Evolutionary conservation across 1,284 basidiomycete genomes (phyloP), one percentile per base, ranked within the genome.

Genomic region (Apiotrichum sp.): DNA sequence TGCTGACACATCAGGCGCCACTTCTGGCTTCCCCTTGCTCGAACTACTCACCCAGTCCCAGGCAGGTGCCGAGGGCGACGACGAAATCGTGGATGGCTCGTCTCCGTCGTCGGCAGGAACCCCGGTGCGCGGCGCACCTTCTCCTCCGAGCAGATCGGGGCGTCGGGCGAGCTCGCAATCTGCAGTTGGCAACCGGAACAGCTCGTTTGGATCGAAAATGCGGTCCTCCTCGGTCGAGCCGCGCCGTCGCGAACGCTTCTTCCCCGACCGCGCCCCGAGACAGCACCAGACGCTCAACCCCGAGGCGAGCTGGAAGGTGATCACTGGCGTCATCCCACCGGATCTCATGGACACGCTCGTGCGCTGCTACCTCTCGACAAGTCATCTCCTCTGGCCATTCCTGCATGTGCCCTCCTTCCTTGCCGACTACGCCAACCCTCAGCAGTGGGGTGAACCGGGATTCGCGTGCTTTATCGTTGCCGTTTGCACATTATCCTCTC

Each of bases 381-480:
- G 89, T n/a, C 90, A 89, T 70, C 89, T 93, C 62, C 81, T 93
- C 51, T 83, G 92, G 73, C 90, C 90, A 3, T 93, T 93, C 77
- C 80, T 93, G 42, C 90, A 93, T 65, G 85, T 93, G 56, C 90
- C 90, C 10, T 86, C 86, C 2, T 93, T 93, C 76, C 79, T 93
- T 46, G 80, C 84, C 47, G 90, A 93, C 74, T 93, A 93, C 68
- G 88, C 88, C 47, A 89, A 90, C 63, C 90, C 90, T 46, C 82
- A 83, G 73, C 91, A 91, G 79, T 93, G 90, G 90, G 88, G 87
- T 40, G 89, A 92, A 73, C 88, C 90, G 16, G 90, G 90, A 6
- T 93, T 93, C 65, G 89, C 88, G 29, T 84, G 88, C 22, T 92
- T 93, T 71, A 89, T 93, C 59, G 89, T 93, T 11, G 83, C 89